Evolutionary conservation across 2,329 filamentous ascomycete genomes (phyloP), one percentile per base, ranked within the genome.

Genomic region (Alternaria triticimaculans): DNA sequence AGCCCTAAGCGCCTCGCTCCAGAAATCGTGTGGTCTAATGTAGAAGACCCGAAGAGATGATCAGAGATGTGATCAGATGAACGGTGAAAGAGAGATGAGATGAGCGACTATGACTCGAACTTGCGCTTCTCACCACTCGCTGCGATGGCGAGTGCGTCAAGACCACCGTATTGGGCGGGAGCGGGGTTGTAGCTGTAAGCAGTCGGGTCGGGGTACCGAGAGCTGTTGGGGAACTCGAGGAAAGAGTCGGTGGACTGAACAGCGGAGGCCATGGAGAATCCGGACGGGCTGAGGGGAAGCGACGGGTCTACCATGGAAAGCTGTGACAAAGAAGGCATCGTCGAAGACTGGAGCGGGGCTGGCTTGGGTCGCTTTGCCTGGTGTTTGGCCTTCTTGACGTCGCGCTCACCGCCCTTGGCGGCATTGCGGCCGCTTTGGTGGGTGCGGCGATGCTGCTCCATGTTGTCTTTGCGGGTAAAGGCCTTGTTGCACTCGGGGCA

Each of bases 391-490:
- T 78, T 81, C 55, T 81, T 80, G 21, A 76, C 69, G n/a, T 77
- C 76, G 37, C 75, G 72, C 9, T 81, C 78, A 26, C 51, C 66
- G 49, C 65, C 66, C 60, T 80, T 80, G 23, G 69, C 63, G 1
- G 80, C 76, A 51, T 80, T 82, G 56, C 84, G 82, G 5, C 83
- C 84, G 64, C 80, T 84, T 66, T 87, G 90, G 78, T 94, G 92
- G 0, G 91, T 94, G 72, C 92, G 88, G 28, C 92, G 86, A 74
- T 94, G 92, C 81, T 94, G 92, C 84, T 93, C 93, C 92, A 94
- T 94, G 83, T 94, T 94, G 84, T 94, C 92, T 71, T 90, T 89
- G 67, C 92, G 90, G 11, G 91, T 93, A 72, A 94, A 94, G 74
- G 91, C 92, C 82, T 93, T 93, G 79, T 88, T 87, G 83, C 92